These are phyloP conservation scores for Phoma sp. DNA, from an alignment of 2,329 filamentous ascomycete genomes.

Conservation along the genomic window DNA sequence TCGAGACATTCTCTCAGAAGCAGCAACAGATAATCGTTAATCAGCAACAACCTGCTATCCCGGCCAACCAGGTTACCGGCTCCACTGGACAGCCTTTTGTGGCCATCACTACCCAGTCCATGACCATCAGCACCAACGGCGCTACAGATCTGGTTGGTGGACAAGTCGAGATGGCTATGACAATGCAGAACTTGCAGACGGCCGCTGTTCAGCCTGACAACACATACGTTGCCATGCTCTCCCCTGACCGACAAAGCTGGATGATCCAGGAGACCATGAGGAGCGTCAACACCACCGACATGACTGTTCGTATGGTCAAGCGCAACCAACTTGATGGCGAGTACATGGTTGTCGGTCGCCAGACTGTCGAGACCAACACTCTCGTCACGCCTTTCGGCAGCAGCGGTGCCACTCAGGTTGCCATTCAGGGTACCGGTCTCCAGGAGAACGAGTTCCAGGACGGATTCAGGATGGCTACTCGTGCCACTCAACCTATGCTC, in stretches of 20 bases:
- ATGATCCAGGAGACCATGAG: constrained; percentile 48
- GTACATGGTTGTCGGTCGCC: constrained; percentile 48
- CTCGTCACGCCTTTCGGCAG: constrained; percentile 42
- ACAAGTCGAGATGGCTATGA: constrained; percentile 46
- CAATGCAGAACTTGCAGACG: constrained; percentile 35
- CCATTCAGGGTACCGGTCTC: constrained; percentile 44
- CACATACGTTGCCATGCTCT: constrained; percentile 46
- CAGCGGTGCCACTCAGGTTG: constrained; percentile 33
- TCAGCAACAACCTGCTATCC: constrained; percentile 45
- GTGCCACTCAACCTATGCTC: constrained; percentile 44
- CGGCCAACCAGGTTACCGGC: constrained; percentile 46
- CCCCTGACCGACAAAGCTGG: constrained; percentile 47
- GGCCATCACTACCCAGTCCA: constrained; percentile 40
- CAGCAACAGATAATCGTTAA: constrained; percentile 50
- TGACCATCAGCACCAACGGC: constrained; percentile 47
- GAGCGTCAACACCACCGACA: constrained; percentile 46
- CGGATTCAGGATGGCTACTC: constrained; percentile 47
- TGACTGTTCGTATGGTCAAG: constrained; percentile 47
- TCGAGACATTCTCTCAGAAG: constrained; percentile 48
- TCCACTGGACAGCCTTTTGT: constrained; percentile 48
- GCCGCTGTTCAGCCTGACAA: constrained; percentile 44
- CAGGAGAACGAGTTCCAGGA: constrained; percentile 49
- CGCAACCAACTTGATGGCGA: constrained; percentile 45
- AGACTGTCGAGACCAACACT: constrained; percentile 45
- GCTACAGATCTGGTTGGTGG: constrained; percentile 46